phyloP scores from a whole-genome alignment of 257 asterid genomes.

The Cruciata laevipes region DNA sequence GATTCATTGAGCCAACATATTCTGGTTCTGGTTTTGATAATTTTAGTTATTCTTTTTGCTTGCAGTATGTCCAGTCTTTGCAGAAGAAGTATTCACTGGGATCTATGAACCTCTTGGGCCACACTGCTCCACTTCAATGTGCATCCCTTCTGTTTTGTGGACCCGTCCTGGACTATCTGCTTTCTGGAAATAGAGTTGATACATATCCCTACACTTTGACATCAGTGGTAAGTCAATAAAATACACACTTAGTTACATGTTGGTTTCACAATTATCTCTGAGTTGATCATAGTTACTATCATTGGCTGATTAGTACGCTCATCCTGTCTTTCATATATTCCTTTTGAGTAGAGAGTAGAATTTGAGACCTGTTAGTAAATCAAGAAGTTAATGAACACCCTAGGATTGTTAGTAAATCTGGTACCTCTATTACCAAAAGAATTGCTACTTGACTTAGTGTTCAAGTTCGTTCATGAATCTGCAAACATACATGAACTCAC shows the following conservation, averaged over 20 bases:
- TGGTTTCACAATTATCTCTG: not conserved
- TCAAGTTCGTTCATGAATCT: not conserved
- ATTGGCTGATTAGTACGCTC: not conserved
- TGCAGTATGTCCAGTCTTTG: constrained; percentile 75
- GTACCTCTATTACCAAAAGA: too few relatives aligned
- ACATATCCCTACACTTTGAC: constrained; percentile 41
- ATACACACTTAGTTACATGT: not conserved
- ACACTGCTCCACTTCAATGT: constrained; percentile 86
- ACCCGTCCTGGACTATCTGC: constrained; percentile 60
- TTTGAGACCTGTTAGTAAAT: too few relatives aligned
- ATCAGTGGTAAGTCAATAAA: constrained; percentile 37
- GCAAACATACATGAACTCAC: not conserved
- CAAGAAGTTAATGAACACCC: too few relatives aligned
- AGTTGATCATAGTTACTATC: not conserved
- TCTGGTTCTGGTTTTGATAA: constrained; percentile 12
- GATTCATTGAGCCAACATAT: not conserved
- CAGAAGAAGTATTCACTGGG: constrained; percentile 72
- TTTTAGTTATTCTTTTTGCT: constrained; percentile 8
- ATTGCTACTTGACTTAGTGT: not conserved
- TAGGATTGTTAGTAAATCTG: too few relatives aligned
- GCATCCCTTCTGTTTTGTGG: constrained; percentile 59
- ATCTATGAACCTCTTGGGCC: constrained; percentile 73
- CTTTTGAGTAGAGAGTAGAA: not conserved
- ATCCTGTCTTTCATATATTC: not conserved
- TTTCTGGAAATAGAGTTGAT: constrained; percentile 57